Percentiles rank a stretch among this genome's conserved stretches.
These are phyloP conservation scores for Aureobasidium sp. DNA, from an alignment of 2,329 filamentous ascomycete species.

Conservation along the genomic window DNA sequence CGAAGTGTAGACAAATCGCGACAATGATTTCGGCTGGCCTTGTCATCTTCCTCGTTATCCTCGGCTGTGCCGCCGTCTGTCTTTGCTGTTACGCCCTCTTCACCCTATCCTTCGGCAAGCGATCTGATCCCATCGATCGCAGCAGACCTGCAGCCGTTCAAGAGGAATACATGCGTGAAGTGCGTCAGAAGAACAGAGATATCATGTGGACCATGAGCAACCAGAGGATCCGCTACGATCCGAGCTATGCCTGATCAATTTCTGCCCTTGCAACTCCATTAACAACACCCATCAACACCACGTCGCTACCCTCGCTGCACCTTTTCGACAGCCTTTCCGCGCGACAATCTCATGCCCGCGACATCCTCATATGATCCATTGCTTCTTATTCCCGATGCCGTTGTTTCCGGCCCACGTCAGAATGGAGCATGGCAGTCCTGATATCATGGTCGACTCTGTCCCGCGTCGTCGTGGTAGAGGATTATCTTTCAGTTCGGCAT, in stretches of 20 bases:
- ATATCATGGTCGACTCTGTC: too few relatives aligned
- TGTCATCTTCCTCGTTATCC: constrained; percentile 12
- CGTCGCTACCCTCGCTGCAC: not conserved
- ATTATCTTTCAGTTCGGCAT: not conserved
- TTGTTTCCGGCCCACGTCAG: not conserved
- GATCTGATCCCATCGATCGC: not conserved
- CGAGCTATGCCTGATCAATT: not conserved
- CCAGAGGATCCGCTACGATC: not conserved
- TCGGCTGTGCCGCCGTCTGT: constrained; percentile 9
- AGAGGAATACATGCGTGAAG: constrained; percentile 14
- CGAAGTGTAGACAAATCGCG: not conserved
- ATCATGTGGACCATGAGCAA: constrained; percentile 8
- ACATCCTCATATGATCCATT: not conserved
- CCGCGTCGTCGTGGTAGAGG: too few relatives aligned
- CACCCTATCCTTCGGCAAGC: not conserved
- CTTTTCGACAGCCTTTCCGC: not conserved
- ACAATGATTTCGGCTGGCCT: constrained; percentile 8
- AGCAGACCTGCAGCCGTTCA: constrained; percentile 10
- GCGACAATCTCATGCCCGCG: not conserved
- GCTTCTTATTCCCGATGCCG: not conserved
- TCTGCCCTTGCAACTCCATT: not conserved
- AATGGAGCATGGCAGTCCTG: not conserved
- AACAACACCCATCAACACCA: not conserved
- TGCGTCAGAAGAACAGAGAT: constrained; percentile 11
- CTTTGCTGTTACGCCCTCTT: constrained; percentile 5